Conservation (phyloP, 495 filamentous ascomycete species). For the Hypoxylon crocopeplum region DNA sequence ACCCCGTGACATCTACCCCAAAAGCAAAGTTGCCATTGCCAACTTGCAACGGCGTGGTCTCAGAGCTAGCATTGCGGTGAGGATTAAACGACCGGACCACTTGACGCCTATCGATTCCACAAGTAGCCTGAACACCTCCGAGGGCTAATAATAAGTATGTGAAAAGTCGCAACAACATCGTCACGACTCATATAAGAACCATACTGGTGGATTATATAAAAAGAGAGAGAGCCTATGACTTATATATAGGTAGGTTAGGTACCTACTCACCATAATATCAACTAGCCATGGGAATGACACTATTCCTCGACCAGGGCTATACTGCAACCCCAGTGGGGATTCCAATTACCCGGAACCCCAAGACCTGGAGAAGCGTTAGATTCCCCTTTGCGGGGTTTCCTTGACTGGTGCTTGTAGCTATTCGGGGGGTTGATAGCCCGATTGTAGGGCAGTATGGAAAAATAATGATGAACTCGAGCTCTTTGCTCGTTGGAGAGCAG, state of each 20-base stretch:
- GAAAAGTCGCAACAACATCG: slow-evolving; percentile 12
- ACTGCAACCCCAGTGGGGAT: slow-evolving; percentile 25
- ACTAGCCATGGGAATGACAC: slow-evolving; percentile 5
- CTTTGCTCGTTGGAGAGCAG: background rate
- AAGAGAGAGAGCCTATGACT: background rate
- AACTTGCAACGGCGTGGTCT: slow-evolving; percentile 58
- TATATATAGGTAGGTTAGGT: background rate
- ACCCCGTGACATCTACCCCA: slow-evolving; percentile 58
- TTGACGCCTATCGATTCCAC: slow-evolving; percentile 41
- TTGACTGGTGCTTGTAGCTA: slow-evolving; percentile 4
- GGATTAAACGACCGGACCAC: slow-evolving; percentile 53
- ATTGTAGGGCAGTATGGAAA: slow-evolving; percentile 1
- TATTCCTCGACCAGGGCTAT: slow-evolving; percentile 13
- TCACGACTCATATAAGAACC: background rate
- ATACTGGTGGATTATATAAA: slow-evolving; percentile 2
- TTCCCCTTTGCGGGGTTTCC: slow-evolving; percentile 25
- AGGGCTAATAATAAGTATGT: slow-evolving; percentile 6
- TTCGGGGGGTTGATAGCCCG: slow-evolving; percentile 35
- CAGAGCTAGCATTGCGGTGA: slow-evolving; percentile 53
- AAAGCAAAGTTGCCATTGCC: slow-evolving; percentile 66
- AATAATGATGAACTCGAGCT: background rate
- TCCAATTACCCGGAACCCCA: slow-evolving; percentile 33
- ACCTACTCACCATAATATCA: background rate
- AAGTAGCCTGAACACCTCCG: slow-evolving; percentile 19
- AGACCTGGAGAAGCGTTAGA: slow-evolving; percentile 27